These are phyloP conservation scores for Populus hybrid DNA, from an alignment of 441 rosid species.

Conservation along the genomic window DNA sequence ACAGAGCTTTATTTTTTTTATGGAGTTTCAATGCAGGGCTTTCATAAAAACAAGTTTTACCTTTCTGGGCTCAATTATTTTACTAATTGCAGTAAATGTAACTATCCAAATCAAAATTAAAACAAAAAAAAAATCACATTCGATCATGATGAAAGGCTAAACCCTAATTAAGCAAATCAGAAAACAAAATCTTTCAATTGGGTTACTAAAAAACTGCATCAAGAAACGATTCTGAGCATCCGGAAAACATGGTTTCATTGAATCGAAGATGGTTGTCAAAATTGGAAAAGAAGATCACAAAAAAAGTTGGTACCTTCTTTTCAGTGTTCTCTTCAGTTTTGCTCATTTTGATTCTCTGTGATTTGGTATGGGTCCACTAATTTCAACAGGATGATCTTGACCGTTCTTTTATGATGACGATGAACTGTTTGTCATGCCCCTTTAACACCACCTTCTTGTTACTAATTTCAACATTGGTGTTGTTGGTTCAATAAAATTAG, in stretches of 20 bases:
- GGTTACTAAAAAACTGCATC: neutral
- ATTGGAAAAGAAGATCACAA: neutral
- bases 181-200: neutral
- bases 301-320: constrained; percentile 37
- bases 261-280: neutral
- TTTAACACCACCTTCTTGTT: neutral
- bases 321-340: constrained; percentile 53
- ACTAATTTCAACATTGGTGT: too few relatives aligned
- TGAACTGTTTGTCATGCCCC: constrained; percentile 32
- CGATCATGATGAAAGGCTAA: neutral
- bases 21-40: neutral
- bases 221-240: constrained; percentile 15
- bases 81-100: neutral
- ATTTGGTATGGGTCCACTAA: constrained; percentile 34
- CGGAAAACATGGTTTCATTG: neutral
- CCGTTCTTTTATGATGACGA: constrained; percentile 42
- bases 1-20: neutral
- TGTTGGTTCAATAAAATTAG: constrained; percentile 13
- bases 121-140: neutral
- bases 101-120: neutral
- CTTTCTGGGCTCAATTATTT: too few relatives aligned
- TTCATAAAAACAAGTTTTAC: neutral
- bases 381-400: constrained; percentile 42
- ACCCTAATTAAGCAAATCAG: constrained; percentile 6
- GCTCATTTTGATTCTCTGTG: constrained; percentile 49